Base-by-base conservation (phyloP, 805 yeast genomes). In the Gaillardinia entomophila region DNA sequence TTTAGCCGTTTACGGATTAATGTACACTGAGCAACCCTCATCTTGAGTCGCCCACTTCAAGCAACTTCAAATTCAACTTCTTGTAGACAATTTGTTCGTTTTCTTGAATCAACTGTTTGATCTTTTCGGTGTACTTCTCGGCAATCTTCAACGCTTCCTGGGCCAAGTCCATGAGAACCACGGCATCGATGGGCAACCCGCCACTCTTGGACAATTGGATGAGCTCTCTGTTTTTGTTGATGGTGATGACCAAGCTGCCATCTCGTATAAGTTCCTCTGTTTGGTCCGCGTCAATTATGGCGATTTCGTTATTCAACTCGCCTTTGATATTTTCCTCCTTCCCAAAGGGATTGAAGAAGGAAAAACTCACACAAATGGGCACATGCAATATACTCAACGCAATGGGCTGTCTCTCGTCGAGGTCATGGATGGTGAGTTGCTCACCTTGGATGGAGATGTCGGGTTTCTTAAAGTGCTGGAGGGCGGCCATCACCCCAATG, bases 171-270 rank as follows among this genome's bases (percentile, higher is more conserved):
- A 86, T 64, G 31, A 90, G 60, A 16, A 72, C 62, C 24, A 71
- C 49, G 0, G 92, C 86, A 48, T 85, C 89, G 42, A 90, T 75
- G 5, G 89, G 84, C 28, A 84, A 62, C 0, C 96, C 97, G 31
- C 97, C 98, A 20, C 88, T 84, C 51, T 90, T 92, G 27, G 82
- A 72, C 18, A 92, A 69, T 53, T 92, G 98, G 30, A 95, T 89
- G 6, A 92, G 66, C 49, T 92, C 98, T 43, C 90, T 74, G 52
- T 90, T 90, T 45, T 83, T 86, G 55, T 92, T 92, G 36, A 89
- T 60, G 0, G 98, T 87, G 20, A 92, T 76, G 1, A 95, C 85
- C 58, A 90, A 66, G 2, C 76, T 73, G 16, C 97, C 95, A 28
- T 79, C 81, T 38, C 90, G 69, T 14, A 87, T 57, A 12, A 69